Base-by-base conservation (phyloP, 2,329 filamentous ascomycete species). In the Venturia aucupariae region DNA sequence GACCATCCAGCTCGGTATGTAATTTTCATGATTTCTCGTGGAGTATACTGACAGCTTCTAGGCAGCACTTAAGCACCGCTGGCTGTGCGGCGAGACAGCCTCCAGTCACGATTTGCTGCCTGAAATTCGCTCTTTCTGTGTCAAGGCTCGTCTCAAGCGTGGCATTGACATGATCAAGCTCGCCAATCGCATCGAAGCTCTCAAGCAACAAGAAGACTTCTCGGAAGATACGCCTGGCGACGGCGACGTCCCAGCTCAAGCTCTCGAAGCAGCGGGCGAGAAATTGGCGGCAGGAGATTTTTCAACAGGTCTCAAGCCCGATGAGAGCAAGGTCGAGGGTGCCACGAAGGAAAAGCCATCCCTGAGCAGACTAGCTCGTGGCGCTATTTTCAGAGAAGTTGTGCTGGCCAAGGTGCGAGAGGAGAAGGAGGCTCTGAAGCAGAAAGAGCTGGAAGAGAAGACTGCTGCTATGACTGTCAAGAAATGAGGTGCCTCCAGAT, bases 121-220 rank as follows among this genome's bases (percentile, higher is more conserved):
- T 69, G 94, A 99, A 80, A 95, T 99, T 81, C 90, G 90, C 77
- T 89, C 92, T 62, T 96, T 94, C 80, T 91, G 95, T 77, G 89
- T 92, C 68, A 92, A 92, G 77, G 90, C 91, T 65, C 91, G 92
- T 67, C 88, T 99, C 70, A 89, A 89, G 76, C 89, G 93, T 68
- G 93, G 92, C 71, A 95, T 99, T 79, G 91, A 97, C 77, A 87
- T 96, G 72, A 90, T 97, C 81, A 97, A 96, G 79, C 86, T 99
- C 64, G 87, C 91, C 68, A 97, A 97, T 79, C 90, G 93, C 68
- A 97, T 99, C 79, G 91, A 96, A 75, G 84, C 90, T 39, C 88
- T 99, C 79, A 96, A 92, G 79, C 88, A 95, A 80, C 89, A 94
- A 75, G 92, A 96, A 72, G 92, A 96, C 68, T 91, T 94, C 66